Conservation (phyloP, 83 land plant genomes). For the Picea abies region DNA sequence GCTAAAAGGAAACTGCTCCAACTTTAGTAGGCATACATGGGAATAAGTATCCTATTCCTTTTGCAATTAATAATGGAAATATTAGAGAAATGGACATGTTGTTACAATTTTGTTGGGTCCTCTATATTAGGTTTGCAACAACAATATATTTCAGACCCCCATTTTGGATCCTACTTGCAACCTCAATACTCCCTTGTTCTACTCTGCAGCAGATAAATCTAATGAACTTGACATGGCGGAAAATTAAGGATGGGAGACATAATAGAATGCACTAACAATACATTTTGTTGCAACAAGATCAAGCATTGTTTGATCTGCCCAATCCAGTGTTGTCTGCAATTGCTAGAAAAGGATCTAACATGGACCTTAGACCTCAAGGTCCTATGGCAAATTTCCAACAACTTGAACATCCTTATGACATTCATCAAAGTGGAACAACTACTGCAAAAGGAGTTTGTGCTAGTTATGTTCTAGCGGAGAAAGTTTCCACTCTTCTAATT, state of each 20-base stretch:
- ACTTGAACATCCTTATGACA: not conserved
- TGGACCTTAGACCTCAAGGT: not conserved
- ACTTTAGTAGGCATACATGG: not conserved
- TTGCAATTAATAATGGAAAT: too few relatives aligned
- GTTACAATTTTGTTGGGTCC: too few relatives aligned
- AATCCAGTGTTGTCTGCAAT: not conserved
- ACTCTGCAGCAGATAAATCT: too few relatives aligned
- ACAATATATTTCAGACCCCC: too few relatives aligned
- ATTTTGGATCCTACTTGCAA: too few relatives aligned
- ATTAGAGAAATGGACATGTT: too few relatives aligned
- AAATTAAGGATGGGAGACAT: too few relatives aligned
- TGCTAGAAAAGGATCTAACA: not conserved
- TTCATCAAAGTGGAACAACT: not conserved
- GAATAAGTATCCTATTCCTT: not conserved
- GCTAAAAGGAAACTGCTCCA: not conserved
- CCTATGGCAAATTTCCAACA: not conserved
- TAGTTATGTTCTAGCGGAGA: not conserved
- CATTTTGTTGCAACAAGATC: not conserved
- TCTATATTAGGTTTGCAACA: too few relatives aligned
- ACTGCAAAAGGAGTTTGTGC: not conserved
- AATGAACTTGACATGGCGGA: too few relatives aligned
- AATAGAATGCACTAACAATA: too few relatives aligned
- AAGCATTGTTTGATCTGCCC: not conserved
- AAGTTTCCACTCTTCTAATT: not conserved
- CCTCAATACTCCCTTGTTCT: too few relatives aligned